Evolutionary conservation across 2,329 filamentous ascomycete genomes (phyloP).

Genomic region (Xylariales sp.): DNA sequence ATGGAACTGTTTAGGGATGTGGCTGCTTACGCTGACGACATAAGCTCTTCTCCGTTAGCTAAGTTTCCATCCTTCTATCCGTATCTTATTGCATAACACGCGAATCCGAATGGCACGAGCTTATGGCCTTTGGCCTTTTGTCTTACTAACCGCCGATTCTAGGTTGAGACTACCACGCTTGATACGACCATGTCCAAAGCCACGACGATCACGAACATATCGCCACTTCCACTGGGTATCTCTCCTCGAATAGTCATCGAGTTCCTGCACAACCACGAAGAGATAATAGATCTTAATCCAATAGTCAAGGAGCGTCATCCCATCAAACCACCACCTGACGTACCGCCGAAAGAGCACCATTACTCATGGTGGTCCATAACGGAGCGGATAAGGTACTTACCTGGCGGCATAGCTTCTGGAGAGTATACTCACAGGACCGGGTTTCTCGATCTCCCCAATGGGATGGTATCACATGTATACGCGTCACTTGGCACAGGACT

Average conservation of each 20-base stretch:
- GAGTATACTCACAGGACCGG: constrained; percentile 79
- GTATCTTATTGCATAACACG: too few relatives aligned
- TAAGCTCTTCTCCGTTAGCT: too few relatives aligned
- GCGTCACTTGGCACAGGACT: constrained; percentile 79
- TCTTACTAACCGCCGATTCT: too few relatives aligned
- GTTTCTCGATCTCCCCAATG: constrained; percentile 69
- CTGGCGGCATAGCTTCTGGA: constrained; percentile 63
- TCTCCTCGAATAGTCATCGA: constrained; percentile 65
- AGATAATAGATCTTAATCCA: constrained; percentile 87
- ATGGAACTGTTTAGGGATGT: too few relatives aligned
- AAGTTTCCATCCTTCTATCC: too few relatives aligned
- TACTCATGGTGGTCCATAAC: constrained; percentile 76
- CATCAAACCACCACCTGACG: constrained; percentile 63
- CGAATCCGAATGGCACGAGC: too few relatives aligned
- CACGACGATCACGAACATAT: constrained; percentile 71
- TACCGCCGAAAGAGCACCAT: constrained; percentile 64
- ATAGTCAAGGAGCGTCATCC: constrained; percentile 68
- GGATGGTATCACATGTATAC: constrained; percentile 78
- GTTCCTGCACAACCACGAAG: constrained; percentile 71
- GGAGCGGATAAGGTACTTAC: constrained; percentile 72
- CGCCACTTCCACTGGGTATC: constrained; percentile 66
- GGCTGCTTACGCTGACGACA: too few relatives aligned
- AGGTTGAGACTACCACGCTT: too few relatives aligned
- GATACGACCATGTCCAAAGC: constrained; percentile 75
- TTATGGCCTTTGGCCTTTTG: too few relatives aligned